Evolutionary conservation across 2,329 filamentous ascomycete species (phyloP).

Genomic region (Beauveria brongniartii): DNA sequence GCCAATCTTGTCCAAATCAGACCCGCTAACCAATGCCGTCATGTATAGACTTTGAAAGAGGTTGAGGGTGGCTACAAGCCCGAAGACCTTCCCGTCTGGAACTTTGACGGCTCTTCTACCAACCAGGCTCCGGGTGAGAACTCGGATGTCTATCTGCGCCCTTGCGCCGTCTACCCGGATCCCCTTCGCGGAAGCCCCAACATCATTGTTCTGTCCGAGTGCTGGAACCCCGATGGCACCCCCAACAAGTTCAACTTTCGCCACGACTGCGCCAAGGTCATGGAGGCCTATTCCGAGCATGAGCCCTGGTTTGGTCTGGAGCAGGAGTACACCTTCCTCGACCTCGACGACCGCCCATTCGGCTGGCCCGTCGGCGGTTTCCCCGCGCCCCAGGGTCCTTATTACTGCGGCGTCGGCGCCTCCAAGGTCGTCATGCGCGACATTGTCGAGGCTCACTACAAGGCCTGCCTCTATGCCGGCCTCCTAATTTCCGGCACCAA

Average conservation of each 20-base stretch:
- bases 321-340: constrained; percentile 83
- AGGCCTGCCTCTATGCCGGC: constrained; percentile 70
- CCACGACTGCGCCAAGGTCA: constrained; percentile 81
- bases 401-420: constrained; percentile 83
- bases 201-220: constrained; percentile 90
- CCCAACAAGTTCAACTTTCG: constrained; percentile 99
- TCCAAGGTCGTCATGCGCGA: constrained; percentile 98
- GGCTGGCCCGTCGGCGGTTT: constrained; percentile 65
- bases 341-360: constrained; percentile 77
- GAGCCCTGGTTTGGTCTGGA: constrained; percentile 97
- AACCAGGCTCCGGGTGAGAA: constrained; percentile 89
- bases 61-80: constrained; percentile 36
- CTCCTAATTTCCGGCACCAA: constrained; percentile 97
- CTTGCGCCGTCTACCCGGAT: constrained; percentile 80
- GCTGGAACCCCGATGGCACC: constrained; percentile 86
- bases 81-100: constrained; percentile 46
- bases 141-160: constrained; percentile 95
- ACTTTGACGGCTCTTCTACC: constrained; percentile 73
- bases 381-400: constrained; percentile 60
- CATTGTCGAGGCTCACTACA: constrained; percentile 68
- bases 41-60: constrained; percentile 39
- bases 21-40: background rate
- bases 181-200: constrained; percentile 86
- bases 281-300: constrained; percentile 76
- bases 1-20: background rate